Evolutionary conservation across 148 eudicot species (phyloP).

Genomic region (Camellia japonica): DNA sequence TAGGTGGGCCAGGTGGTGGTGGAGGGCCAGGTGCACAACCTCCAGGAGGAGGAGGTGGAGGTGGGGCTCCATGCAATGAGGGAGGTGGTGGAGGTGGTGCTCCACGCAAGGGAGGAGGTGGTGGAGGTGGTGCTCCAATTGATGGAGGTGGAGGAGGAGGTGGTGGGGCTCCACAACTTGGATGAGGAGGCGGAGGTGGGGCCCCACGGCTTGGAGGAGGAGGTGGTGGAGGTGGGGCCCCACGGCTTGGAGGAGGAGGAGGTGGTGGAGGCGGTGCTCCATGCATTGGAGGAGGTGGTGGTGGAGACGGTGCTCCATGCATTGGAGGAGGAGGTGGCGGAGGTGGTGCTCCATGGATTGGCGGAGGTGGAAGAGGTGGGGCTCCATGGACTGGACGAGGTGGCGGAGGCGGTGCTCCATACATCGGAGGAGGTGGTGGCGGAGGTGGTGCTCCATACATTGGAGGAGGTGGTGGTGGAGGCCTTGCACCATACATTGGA

Average conservation of each 20-base stretch:
- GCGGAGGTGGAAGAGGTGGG: conserved; percentile 20
- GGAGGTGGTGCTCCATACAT: conserved; percentile 15
- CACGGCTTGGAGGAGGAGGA: conserved; percentile 27
- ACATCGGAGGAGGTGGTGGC: conserved; percentile 18
- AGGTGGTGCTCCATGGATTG: conserved; percentile 9
- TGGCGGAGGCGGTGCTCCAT: conserved; percentile 26
- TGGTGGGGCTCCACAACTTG: conserved; percentile 32
- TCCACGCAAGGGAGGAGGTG: conserved; percentile 32
- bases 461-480: conserved; percentile 37
- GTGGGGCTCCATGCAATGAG: conserved; percentile 39
- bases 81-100: conserved; percentile 53
- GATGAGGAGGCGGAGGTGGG: conserved; percentile 36
- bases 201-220: conserved; percentile 15
- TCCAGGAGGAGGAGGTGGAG: conserved; percentile 75
- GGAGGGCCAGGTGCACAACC: conserved; percentile 44
- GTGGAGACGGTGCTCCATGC: conserved; percentile 20
- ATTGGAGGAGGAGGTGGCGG: conserved; percentile 16
- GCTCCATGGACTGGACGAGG: conserved; percentile 13
- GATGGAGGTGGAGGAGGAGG: conserved; percentile 45
- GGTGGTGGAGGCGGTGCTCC: conserved; percentile 35
- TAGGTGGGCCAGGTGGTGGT: conserved; percentile 59
- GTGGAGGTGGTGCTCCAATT: conserved; percentile 35
- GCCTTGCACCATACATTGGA: conserved; percentile 21
- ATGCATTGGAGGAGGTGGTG: conserved; percentile 33
- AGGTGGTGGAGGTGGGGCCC: conserved; percentile 32